phyloP scores from a whole-genome alignment of 139 green algal genomes.

The Chlorella vulgaris region DNA sequence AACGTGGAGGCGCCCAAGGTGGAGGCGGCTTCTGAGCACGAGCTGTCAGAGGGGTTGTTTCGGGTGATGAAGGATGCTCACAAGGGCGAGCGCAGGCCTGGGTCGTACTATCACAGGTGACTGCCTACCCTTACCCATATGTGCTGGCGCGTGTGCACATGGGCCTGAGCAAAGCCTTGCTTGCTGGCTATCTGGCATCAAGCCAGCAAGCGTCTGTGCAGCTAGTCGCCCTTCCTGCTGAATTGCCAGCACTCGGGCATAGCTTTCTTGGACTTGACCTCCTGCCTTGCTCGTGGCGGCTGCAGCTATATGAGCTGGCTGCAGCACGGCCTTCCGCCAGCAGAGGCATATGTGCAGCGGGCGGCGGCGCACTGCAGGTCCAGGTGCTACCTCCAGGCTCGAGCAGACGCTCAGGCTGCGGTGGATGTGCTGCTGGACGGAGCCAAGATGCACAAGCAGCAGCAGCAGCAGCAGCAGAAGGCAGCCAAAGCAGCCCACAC shows the following conservation, averaged over 20 bases:
- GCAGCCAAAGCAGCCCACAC: too few species aligned
- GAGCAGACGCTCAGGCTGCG: constrained; percentile 30
- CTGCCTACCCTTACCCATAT: too few species aligned
- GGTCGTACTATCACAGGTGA: constrained; percentile 37
- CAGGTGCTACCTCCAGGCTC: constrained; percentile 49
- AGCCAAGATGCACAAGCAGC: background rate
- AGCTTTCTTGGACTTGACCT: too few species aligned
- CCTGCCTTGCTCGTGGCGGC: too few species aligned
- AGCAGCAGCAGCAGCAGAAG: background rate
- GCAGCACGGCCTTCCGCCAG: constrained; percentile 13
- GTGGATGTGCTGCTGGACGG: constrained; percentile 1
- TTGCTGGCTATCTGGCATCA: background rate
- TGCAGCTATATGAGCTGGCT: constrained; percentile 48
- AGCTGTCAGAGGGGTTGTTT: constrained; percentile 43
- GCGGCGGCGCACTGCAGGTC: constrained; percentile 25
- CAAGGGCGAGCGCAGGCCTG: background rate
- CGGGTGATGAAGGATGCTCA: constrained; percentile 28
- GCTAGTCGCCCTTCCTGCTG: too few species aligned
- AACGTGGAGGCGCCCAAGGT: background rate
- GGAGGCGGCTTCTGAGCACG: constrained; percentile 14
- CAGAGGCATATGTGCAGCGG: constrained; percentile 41
- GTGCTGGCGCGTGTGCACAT: too few species aligned
- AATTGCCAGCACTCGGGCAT: background rate
- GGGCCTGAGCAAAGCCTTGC: too few species aligned
- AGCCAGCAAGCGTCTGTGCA: background rate